Evolutionary conservation across 805 yeast genomes (phyloP), one percentile per base, ranked within the genome.

Genomic region (Candida lessepsii): DNA sequence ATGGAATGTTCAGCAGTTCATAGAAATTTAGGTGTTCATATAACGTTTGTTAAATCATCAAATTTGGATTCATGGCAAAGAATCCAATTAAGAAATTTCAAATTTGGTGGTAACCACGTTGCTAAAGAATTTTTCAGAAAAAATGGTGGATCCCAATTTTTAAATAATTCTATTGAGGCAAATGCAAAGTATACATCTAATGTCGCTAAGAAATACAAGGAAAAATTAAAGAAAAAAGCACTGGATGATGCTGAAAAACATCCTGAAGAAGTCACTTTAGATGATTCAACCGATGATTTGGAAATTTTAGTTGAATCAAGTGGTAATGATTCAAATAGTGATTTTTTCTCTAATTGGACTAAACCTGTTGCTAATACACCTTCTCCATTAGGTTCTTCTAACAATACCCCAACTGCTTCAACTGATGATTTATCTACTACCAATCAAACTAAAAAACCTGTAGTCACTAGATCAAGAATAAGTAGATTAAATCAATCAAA

Each of bases 1-100:
- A 74, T 90, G 45, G 96, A 93, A 61, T 93, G 99, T 63, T 86
- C 96, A 39, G 90, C 98, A 3, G 88, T 85, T 38, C 99, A 93
- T 70, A 80, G 99, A 63, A 89, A 89, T 61, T 65, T 93, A 66
- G 99, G 99, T 44, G 97, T 90, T 27, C 99, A 93, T 61, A 83
- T 93, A 54, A 80, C 97, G 27, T 93, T 93, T 70, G 98, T 93
- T 44, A 87, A 89, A 60, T 87, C 96, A 20, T 79, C 93, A 20
- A 86, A 83, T 50, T 73, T 93, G 69, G 99, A 93, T 65, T 86
- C 88, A 61, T 93, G 99, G 99, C 82, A 90, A 29, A 76, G 89
- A 54, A 81, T 78, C 55, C 96, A 93, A 63, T 73, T 93, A 58
- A 80, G 99, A 54, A 79, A 87, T 60, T 88, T 93, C 78, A 88